Evolutionary conservation across 2,329 filamentous ascomycete species (phyloP), one percentile per base, ranked within the genome.

Genomic region (Scleromitrula shiraiana): DNA sequence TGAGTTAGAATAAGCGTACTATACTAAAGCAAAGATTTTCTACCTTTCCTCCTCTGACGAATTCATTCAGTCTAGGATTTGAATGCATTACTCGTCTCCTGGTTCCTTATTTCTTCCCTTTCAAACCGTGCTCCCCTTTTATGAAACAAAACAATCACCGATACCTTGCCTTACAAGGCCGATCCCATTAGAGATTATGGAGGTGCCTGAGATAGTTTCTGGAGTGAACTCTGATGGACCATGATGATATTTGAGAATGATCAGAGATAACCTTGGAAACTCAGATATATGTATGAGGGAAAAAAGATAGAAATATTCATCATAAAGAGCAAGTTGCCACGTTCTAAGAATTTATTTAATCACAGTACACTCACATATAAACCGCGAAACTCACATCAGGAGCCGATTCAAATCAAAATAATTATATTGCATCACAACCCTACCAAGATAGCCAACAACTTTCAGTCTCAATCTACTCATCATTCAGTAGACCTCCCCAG

Each of bases 361-460:
- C 6, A 19, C 4, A 39, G 20, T 33, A 19, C 4, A 39, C 22
- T 33, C 14, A 36, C 33, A 6, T 19, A 22, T 23, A 32, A 10
- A n/a, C 30, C 33, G 8, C 5, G 19, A 17, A 17, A 35, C 54
- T 35, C 46, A 59, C 57, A 59, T 42, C 15, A 59, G 23, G 32
- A 59, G 60, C 8, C 53, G 52, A n/a, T 50, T 51, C 0, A 37
- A 10, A 7, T 35, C 23, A 33, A 59, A 61, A 12, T 54, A 36
- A 39, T 55, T 52, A 26, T 50, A 47, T 17, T 57, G 53, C 51
- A 62, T 58, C n/a, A 44, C 32, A 6, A 59, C 30, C 8, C 53
- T 69, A 2, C 74, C 77, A 10, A 69, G 65, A 56, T 82, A 82
- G 7, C 79, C 79, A 1, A 77, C 60, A 24, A 80, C 62, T 62